phyloP scores from a whole-genome alignment of 176 grass and related monocot genomes.

The Carex kokanica region DNA sequence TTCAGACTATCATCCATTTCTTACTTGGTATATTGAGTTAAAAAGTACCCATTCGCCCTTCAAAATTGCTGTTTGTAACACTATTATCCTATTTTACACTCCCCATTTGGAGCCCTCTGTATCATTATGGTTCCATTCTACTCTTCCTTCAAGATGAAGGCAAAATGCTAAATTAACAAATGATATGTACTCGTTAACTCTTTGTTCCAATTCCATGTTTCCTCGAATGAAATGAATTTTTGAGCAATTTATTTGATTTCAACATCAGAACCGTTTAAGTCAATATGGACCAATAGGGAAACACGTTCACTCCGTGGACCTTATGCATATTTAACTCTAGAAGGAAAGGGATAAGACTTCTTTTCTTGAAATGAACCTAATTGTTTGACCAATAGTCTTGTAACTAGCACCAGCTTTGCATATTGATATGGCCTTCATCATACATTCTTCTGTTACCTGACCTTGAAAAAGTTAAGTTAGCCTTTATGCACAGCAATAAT shows the following conservation, averaged over 20 bases:
- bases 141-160: not conserved
- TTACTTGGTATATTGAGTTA: not conserved
- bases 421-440: slow-evolving; percentile 74
- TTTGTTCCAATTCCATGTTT: not conserved
- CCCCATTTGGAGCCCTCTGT: not conserved
- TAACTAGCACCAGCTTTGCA: slow-evolving; percentile 84
- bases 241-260: not conserved
- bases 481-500: not conserved
- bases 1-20: not conserved
- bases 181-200: not conserved
- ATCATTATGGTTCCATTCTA: not conserved
- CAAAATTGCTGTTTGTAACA: not conserved
- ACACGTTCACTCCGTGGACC: not conserved
- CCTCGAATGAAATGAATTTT: not conserved
- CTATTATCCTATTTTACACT: not conserved
- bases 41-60: not conserved
- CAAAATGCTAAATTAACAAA: not conserved
- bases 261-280: not conserved
- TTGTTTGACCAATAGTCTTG: slow-evolving; percentile 90
- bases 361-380: slow-evolving; percentile 51
- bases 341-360: not conserved
- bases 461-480: slow-evolving; percentile 24
- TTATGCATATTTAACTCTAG: not conserved
- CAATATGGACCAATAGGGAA: not conserved
- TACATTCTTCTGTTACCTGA: slow-evolving; percentile 88